Evolutionary conservation across 2,329 filamentous ascomycete genomes (phyloP).

Genomic region (Teratosphaeria epicoccoides): DNA sequence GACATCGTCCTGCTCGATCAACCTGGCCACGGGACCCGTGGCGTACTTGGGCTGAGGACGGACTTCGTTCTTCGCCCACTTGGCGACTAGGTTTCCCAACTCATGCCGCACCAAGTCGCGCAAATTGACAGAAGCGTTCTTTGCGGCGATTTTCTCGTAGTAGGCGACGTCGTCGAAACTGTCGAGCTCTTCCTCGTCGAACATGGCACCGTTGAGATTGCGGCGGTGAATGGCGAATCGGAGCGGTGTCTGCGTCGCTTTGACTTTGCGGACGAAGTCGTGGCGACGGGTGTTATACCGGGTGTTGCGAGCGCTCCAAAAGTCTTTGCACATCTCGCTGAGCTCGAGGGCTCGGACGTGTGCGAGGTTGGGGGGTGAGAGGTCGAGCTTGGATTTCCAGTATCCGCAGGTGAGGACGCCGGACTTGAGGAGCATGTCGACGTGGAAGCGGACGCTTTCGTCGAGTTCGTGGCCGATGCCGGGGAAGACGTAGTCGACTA

Average conservation of each 20-base stretch:
- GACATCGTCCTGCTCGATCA: not conserved
- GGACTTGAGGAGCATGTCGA: constrained; percentile 24
- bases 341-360: constrained; percentile 29
- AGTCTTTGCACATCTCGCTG: constrained; percentile 34
- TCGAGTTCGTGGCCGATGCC: constrained; percentile 26
- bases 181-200: constrained; percentile 28
- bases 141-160: constrained; percentile 9
- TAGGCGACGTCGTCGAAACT: constrained; percentile 26
- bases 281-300: constrained; percentile 31
- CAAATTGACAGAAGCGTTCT: constrained; percentile 8
- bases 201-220: constrained; percentile 1
- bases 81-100: constrained; percentile 2
- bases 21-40: not conserved
- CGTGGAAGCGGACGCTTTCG: constrained; percentile 27
- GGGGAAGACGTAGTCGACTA: constrained; percentile 32
- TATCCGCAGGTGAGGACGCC: constrained; percentile 12
- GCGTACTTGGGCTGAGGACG: not conserved
- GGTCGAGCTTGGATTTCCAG: constrained; percentile 30
- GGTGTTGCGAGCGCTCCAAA: constrained; percentile 30
- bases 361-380: constrained; percentile 25
- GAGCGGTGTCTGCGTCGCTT: constrained; percentile 28
- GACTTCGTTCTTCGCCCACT: constrained; percentile 1
- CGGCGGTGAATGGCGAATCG: constrained; percentile 32
- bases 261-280: constrained; percentile 34
- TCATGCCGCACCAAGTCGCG: constrained; percentile 9